Base-by-base conservation (phyloP, 306 rosid genomes). In the Begonia masoniana region DNA sequence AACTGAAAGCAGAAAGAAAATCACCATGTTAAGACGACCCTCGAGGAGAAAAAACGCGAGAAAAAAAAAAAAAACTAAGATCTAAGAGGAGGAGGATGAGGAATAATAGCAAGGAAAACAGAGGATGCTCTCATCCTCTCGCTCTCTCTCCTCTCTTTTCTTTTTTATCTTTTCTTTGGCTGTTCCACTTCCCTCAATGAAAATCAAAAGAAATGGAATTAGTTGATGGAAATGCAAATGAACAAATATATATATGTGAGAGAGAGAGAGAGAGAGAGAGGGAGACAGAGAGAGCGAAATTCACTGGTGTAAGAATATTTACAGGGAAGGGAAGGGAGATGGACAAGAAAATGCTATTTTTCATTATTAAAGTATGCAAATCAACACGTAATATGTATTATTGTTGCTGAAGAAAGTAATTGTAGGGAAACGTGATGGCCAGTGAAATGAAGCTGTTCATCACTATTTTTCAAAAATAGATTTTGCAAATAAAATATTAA, bases 261-360 rank as follows among this genome's bases (percentile, higher is more conserved):
- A 68, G 46, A 54, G 9, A 6, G 39, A 21, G 2, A 2, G 39
- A 31, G 9, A 31, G 8, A 5, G 39, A 2, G 2, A 1, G 2
- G 39, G 3, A 36, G 61, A 62, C 63, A 76, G 68, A 65, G 84
- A 70, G 62, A 63, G 73, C 78, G 76, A 81, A 31, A 83, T 68
- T 78, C 78, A 72, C 85, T 74, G 94, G 77, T 75, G 75, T 31
- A 31, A 77, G 91, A 81, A 87, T 78, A 83, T 83, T 80, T 74
- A 78, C 78, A 83, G 89, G 85, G 39, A 31, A 80, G 94, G 67
- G 66, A 74, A 71, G 70, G 51, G 43, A 56, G 56, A 68, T 73
- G 3, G 69, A 74, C 78, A 70, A 68, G 63, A 68, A 26, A 57
- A 66, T 65, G 76, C 57, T 74, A 48, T 19, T 76, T 26, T 65